These are phyloP conservation scores for Rutstroemia sp. DNA, from an alignment of 2,329 filamentous ascomycete genomes.

Conservation along the genomic window DNA sequence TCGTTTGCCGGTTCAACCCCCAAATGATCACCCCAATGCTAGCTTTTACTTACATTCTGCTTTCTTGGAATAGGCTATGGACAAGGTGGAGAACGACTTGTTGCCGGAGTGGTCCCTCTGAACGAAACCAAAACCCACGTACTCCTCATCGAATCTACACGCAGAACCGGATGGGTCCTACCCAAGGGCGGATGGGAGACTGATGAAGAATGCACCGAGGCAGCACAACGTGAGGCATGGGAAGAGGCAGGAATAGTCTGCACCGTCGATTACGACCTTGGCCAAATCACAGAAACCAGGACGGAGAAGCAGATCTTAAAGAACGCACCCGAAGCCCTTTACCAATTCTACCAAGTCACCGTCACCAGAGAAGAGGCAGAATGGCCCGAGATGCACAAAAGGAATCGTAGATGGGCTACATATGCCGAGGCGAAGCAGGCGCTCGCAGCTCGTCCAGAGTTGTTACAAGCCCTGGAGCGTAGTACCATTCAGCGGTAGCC, in stretches of 20 bases:
- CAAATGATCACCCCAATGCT: background rate
- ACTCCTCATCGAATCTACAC: conserved; percentile 86
- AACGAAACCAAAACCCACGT: conserved; percentile 81
- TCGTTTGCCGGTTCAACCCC: background rate
- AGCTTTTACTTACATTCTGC: conserved; percentile 18
- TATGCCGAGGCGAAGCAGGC: conserved; percentile 75
- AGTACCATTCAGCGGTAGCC: conserved; percentile 40
- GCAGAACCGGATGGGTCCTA: conserved; percentile 88
- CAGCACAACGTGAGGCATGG: conserved; percentile 89
- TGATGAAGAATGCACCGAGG: conserved; percentile 80
- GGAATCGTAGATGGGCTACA: conserved; percentile 82
- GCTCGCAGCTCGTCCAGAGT: conserved; percentile 72
- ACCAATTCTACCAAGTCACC: conserved; percentile 81
- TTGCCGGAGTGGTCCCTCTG: conserved; percentile 88
- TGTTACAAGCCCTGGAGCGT: conserved; percentile 76
- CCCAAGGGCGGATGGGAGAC: conserved; percentile 98
- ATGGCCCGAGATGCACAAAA: conserved; percentile 93
- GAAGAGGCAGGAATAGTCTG: conserved; percentile 93
- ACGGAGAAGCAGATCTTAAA: conserved; percentile 67
- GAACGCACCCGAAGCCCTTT: conserved; percentile 54
- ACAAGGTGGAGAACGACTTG: conserved; percentile 83
- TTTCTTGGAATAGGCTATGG: conserved; percentile 67
- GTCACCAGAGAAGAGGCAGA: conserved; percentile 77
- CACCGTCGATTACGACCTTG: conserved; percentile 76
- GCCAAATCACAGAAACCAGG: conserved; percentile 76